Percentiles rank a stretch among this genome's conserved stretches.
Evolutionary conservation across 345 rosid genomes (phyloP).

Genomic region (Bruguiera sexangula): DNA sequence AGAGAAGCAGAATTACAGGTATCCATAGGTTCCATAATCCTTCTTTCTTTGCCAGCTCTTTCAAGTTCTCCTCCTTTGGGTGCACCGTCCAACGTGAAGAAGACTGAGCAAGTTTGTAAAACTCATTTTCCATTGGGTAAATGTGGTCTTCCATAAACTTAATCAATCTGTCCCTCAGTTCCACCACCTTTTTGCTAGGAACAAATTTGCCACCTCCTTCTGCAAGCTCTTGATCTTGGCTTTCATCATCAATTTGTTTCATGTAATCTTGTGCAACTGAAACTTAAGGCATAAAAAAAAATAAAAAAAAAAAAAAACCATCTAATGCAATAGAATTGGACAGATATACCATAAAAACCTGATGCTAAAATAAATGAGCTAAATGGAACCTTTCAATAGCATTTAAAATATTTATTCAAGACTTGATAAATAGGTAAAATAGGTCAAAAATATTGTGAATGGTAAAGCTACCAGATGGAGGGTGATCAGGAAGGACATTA

Average conservation of each 20-base stretch:
- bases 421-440: not conserved
- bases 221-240: constrained; percentile 37
- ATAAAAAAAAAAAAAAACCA: not conserved
- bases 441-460: not conserved
- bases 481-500: constrained; percentile 62
- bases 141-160: constrained; percentile 89
- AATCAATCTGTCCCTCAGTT: constrained; percentile 59
- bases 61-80: constrained; percentile 88
- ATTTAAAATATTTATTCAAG: too few species aligned
- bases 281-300: constrained; percentile 16
- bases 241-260: constrained; percentile 21
- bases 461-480: constrained; percentile 61
- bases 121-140: constrained; percentile 80
- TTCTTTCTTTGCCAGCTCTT: constrained; percentile 81
- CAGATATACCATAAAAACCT: not conserved
- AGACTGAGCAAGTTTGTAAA: constrained; percentile 71
- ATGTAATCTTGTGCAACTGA: constrained; percentile 30
- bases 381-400: not conserved
- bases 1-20: constrained; percentile 45
- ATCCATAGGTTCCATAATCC: constrained; percentile 91
- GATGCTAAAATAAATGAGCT: not conserved
- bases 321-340: constrained; percentile 3
- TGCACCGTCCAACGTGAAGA: constrained; percentile 76
- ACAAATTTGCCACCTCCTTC: constrained; percentile 63
- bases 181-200: constrained; percentile 60